phyloP scores from a whole-genome alignment of 495 filamentous ascomycete species.

The Aspergillus asperescens region DNA sequence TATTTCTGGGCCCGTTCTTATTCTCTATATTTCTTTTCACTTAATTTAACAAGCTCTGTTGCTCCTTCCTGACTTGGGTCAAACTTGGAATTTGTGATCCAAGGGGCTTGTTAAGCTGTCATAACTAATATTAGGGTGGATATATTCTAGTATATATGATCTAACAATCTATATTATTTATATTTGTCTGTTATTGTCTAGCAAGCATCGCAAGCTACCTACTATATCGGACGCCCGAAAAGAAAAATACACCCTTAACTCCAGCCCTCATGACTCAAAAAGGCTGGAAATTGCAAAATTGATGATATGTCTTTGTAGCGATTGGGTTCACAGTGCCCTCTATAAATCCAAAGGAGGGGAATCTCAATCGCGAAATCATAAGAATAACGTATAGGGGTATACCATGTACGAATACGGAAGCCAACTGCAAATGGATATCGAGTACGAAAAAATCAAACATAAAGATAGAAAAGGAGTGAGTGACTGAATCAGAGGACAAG shows the following conservation, averaged over 20 bases:
- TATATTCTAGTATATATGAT: neutral
- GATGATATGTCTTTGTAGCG: slow-evolving; percentile 1
- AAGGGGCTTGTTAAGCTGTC: neutral
- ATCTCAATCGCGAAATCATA: neutral
- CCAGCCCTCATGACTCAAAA: neutral
- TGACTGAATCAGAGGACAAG: neutral
- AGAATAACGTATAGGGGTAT: slow-evolving; percentile 5
- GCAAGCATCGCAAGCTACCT: no score
- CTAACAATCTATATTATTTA: neutral
- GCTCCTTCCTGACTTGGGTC: neutral
- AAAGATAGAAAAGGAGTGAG: neutral
- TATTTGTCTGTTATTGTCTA: no score
- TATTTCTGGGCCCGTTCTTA: no score
- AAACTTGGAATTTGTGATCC: neutral
- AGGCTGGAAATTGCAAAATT: neutral
- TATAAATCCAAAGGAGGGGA: neutral
- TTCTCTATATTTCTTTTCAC: neutral
- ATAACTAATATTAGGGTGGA: no score
- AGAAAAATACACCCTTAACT: neutral
- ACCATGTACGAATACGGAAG: slow-evolving; percentile 3
- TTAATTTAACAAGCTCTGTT: neutral
- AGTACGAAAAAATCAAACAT: neutral
- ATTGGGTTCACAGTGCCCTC: slow-evolving; percentile 1
- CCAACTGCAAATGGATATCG: slow-evolving; percentile 9
- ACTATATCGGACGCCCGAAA: neutral